Base-by-base conservation (phyloP, 495 filamentous ascomycete species). In the Glarea lozoyensis region DNA sequence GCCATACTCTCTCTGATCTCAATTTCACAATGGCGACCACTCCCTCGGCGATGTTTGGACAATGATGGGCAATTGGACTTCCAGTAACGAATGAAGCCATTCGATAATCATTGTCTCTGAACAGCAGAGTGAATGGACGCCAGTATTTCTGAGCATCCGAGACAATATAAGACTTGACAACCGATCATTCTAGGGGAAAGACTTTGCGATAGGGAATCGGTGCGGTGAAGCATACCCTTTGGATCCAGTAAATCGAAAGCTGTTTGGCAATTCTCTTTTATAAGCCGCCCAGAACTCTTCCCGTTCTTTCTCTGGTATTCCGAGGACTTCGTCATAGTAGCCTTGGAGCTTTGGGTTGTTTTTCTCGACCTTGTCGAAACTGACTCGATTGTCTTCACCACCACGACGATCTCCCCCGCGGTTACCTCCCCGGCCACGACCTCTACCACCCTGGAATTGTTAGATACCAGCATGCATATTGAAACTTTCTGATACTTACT, bases 211-310 rank as follows among this genome's bases (percentile, higher is more conserved):
- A n/a, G n/a, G n/a, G n/a, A n/a, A n/a, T n/a, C n/a, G n/a, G n/a
- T n/a, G n/a, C n/a, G n/a, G n/a, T n/a, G n/a, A n/a, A n/a, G n/a
- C 65, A 29, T 75, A 80, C 81, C 81, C 82, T 70, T 86, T 88
- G 2, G 87, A 94, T 5, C 92, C 90, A 37, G 88, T 86, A 63
- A 98, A 98, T 25, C 93, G 76, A 70, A 96, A 98, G 61, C 86
- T 93, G 65, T 92, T 96, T 34, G 92, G 92, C 1, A 98, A 70
- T 53, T 95, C 89, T 50, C 79, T 69, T 43, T 76, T 73, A 51
- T 97, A 62, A 4, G 84, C 69, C 4, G 68, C 65, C 92, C 92
- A 98, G 64, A 97, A 97, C 2, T 74, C 69, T 17, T 76, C 67
- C 43, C 67, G 70, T 62, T 96, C 89, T 13, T 78, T 73, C 24